Evolutionary conservation across 345 rosid species (phyloP).

Genomic region (Syzygium jambos): DNA sequence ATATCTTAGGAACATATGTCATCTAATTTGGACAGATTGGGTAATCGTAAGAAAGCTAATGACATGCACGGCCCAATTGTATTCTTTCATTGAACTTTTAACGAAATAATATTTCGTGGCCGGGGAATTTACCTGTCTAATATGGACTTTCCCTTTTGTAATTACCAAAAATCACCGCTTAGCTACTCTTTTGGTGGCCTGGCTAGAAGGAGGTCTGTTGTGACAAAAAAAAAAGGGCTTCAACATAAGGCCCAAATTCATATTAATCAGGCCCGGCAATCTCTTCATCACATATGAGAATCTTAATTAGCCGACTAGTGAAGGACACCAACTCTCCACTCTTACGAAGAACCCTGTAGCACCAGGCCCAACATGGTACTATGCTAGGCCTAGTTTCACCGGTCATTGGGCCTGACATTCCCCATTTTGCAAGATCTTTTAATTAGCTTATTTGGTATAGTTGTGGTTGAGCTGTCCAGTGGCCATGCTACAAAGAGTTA

Average conservation of each 20-base stretch:
- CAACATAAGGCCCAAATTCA: neutral
- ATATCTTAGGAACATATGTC: neutral
- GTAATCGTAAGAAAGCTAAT: neutral
- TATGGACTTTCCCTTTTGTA: too few species aligned
- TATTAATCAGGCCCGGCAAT: neutral
- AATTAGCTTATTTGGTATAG: too few species aligned
- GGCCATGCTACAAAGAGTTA: too few species aligned
- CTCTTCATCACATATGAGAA: neutral
- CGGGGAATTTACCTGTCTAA: neutral
- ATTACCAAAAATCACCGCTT: too few species aligned
- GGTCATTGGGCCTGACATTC: neutral
- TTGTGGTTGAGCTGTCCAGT: too few species aligned
- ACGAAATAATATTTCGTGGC: neutral
- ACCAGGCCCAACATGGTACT: neutral
- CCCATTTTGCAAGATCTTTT: neutral
- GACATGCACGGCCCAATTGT: neutral
- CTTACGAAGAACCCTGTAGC: neutral
- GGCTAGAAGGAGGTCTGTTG: neutral
- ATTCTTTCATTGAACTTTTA: neutral
- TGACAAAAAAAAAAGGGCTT: neutral
- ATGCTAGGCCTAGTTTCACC: neutral
- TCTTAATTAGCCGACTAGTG: neutral
- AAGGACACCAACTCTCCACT: neutral
- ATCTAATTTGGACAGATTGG: neutral
- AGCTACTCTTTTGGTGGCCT: neutral